Percentiles rank a stretch among this genome's conserved stretches.
phyloP scores from a whole-genome alignment of 1,284 basidiomycete species.

The Pisolithus thermaeus region DNA sequence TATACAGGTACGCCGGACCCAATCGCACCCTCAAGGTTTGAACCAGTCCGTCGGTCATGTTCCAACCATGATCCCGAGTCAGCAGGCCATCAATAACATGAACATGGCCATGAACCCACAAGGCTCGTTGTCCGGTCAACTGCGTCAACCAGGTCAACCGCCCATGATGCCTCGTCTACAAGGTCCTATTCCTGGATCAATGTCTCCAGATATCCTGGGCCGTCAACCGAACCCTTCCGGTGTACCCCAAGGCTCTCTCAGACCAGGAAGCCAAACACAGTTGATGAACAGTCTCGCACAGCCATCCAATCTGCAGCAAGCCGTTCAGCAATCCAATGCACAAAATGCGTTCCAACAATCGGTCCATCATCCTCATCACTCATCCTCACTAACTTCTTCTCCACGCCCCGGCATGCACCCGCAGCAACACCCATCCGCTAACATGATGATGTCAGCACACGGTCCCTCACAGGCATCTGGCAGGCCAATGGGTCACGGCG shows the following conservation, averaged over 20 bases:
- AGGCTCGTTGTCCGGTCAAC: conserved; percentile 31
- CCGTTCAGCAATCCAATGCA: conserved; percentile 37
- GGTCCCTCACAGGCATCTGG: conserved; percentile 40
- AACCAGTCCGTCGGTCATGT: conserved; percentile 32
- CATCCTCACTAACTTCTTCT: conserved; percentile 34
- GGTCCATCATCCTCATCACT: conserved; percentile 32
- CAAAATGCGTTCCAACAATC: conserved; percentile 38
- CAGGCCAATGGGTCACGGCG: conserved; percentile 43
- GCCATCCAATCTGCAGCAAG: conserved; percentile 33
- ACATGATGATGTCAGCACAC: conserved; percentile 38
- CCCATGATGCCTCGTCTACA: conserved; percentile 30
- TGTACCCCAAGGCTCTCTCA: conserved; percentile 35
- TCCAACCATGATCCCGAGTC: conserved; percentile 34
- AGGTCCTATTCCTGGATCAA: conserved; percentile 36
- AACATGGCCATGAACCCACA: conserved; percentile 38
- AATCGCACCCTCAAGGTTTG: conserved; percentile 34
- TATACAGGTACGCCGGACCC: conserved; percentile 13
- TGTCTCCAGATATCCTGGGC: conserved; percentile 38
- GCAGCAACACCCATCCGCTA: conserved; percentile 35
- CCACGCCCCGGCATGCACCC: conserved; percentile 41
- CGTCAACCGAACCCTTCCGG: conserved; percentile 32
- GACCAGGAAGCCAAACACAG: conserved; percentile 36
- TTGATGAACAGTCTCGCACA: conserved; percentile 49
- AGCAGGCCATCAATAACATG: conserved; percentile 32
- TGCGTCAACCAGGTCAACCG: conserved; percentile 29